Percentiles rank a stretch among this genome's conserved stretches.
phyloP scores from a whole-genome alignment of 2,329 filamentous ascomycete genomes.

The Ceratocystis diversiconidia region DNA sequence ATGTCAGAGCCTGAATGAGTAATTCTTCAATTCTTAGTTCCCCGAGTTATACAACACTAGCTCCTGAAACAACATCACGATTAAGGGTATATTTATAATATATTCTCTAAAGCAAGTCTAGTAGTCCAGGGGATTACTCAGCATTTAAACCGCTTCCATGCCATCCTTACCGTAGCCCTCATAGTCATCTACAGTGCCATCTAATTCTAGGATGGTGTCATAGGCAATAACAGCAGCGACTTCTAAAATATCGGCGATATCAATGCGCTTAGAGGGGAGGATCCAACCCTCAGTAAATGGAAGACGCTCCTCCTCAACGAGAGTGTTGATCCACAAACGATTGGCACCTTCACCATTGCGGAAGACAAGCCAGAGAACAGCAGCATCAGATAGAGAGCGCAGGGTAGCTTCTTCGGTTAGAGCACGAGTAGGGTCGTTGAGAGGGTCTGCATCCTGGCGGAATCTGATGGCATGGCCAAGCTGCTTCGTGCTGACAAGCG shows the following conservation, averaged over 20 bases:
- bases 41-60: too few species aligned
- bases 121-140: too few species aligned
- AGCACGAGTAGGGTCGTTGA: slow-evolving; percentile 22
- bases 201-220: not conserved
- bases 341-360: slow-evolving; percentile 19
- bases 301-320: slow-evolving; percentile 19
- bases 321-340: slow-evolving; percentile 19
- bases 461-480: slow-evolving; percentile 23
- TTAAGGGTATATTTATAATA: too few species aligned
- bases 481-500: slow-evolving; percentile 22
- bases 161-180: too few species aligned
- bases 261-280: not conserved
- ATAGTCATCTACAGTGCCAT: not conserved
- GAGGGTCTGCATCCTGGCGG: slow-evolving; percentile 22
- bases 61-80: too few species aligned
- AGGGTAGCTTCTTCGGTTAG: slow-evolving; percentile 4
- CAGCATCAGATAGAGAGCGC: slow-evolving; percentile 21
- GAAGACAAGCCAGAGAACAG: slow-evolving; percentile 21
- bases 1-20: too few species aligned
- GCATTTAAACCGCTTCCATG: too few species aligned
- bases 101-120: too few species aligned
- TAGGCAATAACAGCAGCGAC: slow-evolving; percentile 4
- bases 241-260: not conserved
- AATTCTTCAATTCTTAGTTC: too few species aligned
- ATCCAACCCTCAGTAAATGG: slow-evolving; percentile 16